Conservation (phyloP, 768 basidiomycete species). For the Lactarius sp. region DNA sequence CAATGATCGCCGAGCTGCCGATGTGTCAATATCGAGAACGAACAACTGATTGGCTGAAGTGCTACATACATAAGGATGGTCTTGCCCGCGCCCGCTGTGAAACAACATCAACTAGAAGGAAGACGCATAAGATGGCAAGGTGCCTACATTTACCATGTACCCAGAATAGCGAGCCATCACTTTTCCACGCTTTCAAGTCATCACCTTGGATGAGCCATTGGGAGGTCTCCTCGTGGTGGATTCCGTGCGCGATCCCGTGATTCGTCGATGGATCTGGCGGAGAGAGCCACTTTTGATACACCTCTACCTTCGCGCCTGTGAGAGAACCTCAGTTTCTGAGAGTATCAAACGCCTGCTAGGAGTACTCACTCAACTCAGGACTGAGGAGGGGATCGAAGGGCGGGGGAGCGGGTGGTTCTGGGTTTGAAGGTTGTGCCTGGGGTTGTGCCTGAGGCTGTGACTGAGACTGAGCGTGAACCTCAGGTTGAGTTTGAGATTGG, state of each 20-base stretch:
- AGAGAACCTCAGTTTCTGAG: neutral
- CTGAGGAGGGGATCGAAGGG: slow-evolving; percentile 4
- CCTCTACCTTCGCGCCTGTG: slow-evolving; percentile 1
- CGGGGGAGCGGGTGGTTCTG: neutral
- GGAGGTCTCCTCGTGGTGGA: slow-evolving; percentile 1
- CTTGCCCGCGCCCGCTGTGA: slow-evolving; percentile 15
- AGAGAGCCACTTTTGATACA: slow-evolving; percentile 14
- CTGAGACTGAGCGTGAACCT: neutral
- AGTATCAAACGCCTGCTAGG: neutral
- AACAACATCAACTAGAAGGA: neutral
- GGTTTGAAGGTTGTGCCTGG: neutral
- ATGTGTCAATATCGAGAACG: neutral
- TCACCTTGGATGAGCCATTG: slow-evolving; percentile 14
- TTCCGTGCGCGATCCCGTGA: slow-evolving; percentile 10
- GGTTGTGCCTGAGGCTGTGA: neutral
- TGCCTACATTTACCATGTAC: slow-evolving; percentile 10
- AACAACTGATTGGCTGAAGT: neutral
- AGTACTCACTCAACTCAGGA: slow-evolving; percentile 6
- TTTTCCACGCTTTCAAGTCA: slow-evolving; percentile 9
- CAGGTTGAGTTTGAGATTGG: neutral
- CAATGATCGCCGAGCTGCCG: slow-evolving; percentile 14
- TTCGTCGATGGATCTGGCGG: slow-evolving; percentile 8
- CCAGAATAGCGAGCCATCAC: slow-evolving; percentile 4
- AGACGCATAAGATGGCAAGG: neutral
- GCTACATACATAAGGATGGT: slow-evolving; percentile 12